phyloP scores from a whole-genome alignment of 371 early-diverging fungal genomes.

The Sporodiniella umbellata region DNA sequence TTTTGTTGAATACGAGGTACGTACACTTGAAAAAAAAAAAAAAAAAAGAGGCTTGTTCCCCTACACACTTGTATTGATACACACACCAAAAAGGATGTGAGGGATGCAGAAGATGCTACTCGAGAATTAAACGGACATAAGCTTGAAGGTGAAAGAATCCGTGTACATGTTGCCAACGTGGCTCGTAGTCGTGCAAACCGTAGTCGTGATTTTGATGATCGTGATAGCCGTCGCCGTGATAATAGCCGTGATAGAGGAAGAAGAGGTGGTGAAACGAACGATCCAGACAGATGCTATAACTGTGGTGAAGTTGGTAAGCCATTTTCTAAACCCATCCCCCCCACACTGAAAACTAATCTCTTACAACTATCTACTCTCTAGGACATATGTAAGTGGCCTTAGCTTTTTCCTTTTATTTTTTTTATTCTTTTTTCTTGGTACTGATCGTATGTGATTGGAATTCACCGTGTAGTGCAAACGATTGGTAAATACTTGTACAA shows the following conservation, averaged over 20 bases:
- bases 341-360: neutral
- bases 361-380: no score
- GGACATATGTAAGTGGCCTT: constrained; percentile 47
- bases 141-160: constrained; percentile 38
- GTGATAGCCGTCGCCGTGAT: constrained; percentile 6
- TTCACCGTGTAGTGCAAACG: constrained; percentile 28
- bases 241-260: constrained; percentile 11
- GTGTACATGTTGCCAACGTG: constrained; percentile 32
- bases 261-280: constrained; percentile 3
- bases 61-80: no score
- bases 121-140: constrained; percentile 61
- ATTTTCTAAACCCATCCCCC: neutral
- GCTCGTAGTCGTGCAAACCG: constrained; percentile 20
- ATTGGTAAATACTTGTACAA: constrained; percentile 28
- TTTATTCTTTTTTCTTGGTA: neutral
- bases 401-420: constrained; percentile 1
- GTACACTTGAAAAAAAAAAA: constrained; percentile 1
- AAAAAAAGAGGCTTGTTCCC: neutral
- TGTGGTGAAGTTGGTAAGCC: constrained; percentile 41
- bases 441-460: no score
- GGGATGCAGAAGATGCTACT: constrained; percentile 76
- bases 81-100: constrained; percentile 16
- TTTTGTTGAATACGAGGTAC: constrained; percentile 58
- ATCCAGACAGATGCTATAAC: constrained; percentile 38
- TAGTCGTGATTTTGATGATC: constrained; percentile 8